Evolutionary conservation across 1,284 basidiomycete species (phyloP), one percentile per base, ranked within the genome.

Genomic region (Cutaneotrichosporon sp.): DNA sequence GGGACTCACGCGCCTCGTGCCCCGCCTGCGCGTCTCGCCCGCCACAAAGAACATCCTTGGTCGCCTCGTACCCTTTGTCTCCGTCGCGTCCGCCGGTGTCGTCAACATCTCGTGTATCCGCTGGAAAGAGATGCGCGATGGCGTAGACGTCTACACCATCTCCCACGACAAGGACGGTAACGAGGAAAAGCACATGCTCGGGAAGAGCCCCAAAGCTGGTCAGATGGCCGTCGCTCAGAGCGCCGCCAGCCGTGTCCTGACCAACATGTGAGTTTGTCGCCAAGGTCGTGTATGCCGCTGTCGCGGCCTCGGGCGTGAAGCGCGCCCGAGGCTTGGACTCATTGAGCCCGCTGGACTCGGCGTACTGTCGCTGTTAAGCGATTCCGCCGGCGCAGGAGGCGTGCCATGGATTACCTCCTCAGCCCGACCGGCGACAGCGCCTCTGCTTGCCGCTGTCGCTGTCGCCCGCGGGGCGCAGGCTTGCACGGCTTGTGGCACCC

Each of bases 121-220:
- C 17, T 81, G 79, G 79, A 81, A 80, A 61, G 80, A 80, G 68
- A 79, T 81, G 70, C 65, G 75, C 9, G 78, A 80, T 56, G 79
- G 80, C 17, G 72, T 80, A 42, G 73, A 75, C 34, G 73, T 81
- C 14, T 80, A 69, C 66, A 65, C 71, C 38, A 41, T 74, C 20
- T 57, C 52, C 1, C 38, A 58, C 5, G 53, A 64, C 51, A 55
- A 51, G 14, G 57, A 64, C 39, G 67, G 65, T 34, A 38, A 60
- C 38, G 70, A 72, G 45, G 63, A 67, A 46, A 69, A 73, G 56
- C 46, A 68, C 18, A 58, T 70, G 10, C 63, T 80, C 7, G 80
- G 80, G 33, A 77, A 77, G 58, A 70, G 66, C 17, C 54, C 69
- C 4, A 72, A 69, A 30, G 80, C 80, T 0, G 80, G 80, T 7